These are phyloP conservation scores for Davidsoniella neocaledoniae DNA, from an alignment of 2,329 filamentous ascomycete species.

Conservation along the genomic window DNA sequence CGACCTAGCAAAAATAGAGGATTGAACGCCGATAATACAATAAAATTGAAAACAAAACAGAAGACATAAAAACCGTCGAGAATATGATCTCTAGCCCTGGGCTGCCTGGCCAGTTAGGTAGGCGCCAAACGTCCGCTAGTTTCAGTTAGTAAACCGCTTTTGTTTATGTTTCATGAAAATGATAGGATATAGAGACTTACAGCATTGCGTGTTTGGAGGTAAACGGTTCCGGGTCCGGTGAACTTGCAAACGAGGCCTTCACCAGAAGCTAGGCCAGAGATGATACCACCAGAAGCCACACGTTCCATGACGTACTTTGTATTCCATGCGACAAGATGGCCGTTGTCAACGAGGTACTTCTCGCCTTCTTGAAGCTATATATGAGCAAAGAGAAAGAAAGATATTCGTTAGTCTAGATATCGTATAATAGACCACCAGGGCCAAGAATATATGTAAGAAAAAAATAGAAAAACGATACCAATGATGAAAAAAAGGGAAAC, in stretches of 20 bases:
- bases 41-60: too few species aligned
- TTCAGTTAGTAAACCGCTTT: background rate
- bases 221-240: slow-evolving; percentile 76
- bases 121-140: slow-evolving; percentile 33
- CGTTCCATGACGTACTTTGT: slow-evolving; percentile 85
- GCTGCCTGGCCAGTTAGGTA: slow-evolving; percentile 33
- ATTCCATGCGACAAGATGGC: slow-evolving; percentile 92
- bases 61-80: too few species aligned
- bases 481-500: background rate
- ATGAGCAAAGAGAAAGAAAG: too few species aligned
- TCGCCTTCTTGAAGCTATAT: slow-evolving; percentile 47
- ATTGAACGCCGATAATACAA: too few species aligned
- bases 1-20: too few species aligned
- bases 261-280: slow-evolving; percentile 66
- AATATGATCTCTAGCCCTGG: slow-evolving; percentile 14
- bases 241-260: slow-evolving; percentile 95
- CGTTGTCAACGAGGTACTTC: slow-evolving; percentile 84
- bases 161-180: background rate
- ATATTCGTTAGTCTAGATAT: too few species aligned
- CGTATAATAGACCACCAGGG: too few species aligned
- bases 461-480: background rate
- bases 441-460: background rate
- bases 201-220: slow-evolving; percentile 81
- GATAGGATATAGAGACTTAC: slow-evolving; percentile 24
- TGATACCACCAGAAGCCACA: slow-evolving; percentile 75